Evolutionary conservation across 2,329 filamentous ascomycete genomes (phyloP).

Genomic region (Pseudocercospora crystallina): DNA sequence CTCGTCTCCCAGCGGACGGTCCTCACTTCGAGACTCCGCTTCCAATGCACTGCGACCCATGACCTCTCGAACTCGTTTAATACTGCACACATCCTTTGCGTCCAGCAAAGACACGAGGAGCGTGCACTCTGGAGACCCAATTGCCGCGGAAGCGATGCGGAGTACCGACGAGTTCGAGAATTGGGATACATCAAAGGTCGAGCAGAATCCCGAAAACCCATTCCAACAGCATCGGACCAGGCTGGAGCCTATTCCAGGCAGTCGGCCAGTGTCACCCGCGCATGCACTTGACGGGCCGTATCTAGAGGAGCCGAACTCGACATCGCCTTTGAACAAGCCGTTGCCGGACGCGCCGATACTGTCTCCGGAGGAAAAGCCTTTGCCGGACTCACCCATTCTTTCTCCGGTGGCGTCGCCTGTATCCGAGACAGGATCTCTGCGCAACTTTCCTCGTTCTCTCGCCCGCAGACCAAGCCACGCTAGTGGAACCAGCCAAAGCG

Average conservation of each 20-base stretch:
- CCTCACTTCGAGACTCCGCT: constrained; percentile 29
- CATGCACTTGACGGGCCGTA: constrained; percentile 57
- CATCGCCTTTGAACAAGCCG: constrained; percentile 37
- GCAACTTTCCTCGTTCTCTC: constrained; percentile 9
- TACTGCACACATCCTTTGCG: constrained; percentile 54
- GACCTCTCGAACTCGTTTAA: constrained; percentile 57
- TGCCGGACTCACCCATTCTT: constrained; percentile 15
- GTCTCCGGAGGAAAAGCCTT: constrained; percentile 11
- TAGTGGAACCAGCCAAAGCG: constrained; percentile 24
- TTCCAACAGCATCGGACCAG: constrained; percentile 48
- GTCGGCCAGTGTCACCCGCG: constrained; percentile 65
- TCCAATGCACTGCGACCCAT: constrained; percentile 50
- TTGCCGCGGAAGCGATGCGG: constrained; percentile 37
- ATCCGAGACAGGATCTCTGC: constrained; percentile 15
- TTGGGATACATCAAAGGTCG: constrained; percentile 72
- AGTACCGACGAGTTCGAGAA: constrained; percentile 65
- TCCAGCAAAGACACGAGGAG: constrained; percentile 38
- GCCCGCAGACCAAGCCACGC: constrained; percentile 10
- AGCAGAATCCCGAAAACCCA: constrained; percentile 60
- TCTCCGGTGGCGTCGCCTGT: constrained; percentile 9
- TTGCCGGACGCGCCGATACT: constrained; percentile 15
- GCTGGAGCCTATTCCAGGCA: constrained; percentile 71
- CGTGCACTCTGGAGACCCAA: constrained; percentile 31
- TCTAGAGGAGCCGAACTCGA: constrained; percentile 29
- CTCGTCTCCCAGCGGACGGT: constrained; percentile 21